Evolutionary conservation across 257 asterid genomes (phyloP).

Genomic region (Striga asiatica): DNA sequence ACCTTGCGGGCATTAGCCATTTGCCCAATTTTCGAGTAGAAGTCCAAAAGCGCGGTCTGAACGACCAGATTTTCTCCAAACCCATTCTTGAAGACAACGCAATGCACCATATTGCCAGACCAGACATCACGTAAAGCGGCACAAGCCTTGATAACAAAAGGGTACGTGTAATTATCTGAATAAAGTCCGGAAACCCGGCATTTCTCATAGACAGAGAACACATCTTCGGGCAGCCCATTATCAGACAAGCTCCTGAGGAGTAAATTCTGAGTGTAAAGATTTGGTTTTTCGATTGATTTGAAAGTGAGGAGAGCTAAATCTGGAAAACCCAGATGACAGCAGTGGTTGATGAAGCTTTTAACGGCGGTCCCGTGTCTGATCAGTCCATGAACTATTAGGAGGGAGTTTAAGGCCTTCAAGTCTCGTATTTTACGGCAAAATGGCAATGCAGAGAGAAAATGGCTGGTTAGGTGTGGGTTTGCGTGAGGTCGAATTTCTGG

Average conservation of each 20-base stretch:
- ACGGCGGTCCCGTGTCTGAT: slow-evolving; percentile 15
- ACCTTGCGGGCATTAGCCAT: slow-evolving; percentile 31
- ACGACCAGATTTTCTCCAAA: slow-evolving; percentile 38
- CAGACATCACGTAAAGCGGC: slow-evolving; percentile 25
- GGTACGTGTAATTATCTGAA: slow-evolving; percentile 51
- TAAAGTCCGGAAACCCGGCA: slow-evolving; percentile 33
- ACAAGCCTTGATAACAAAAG: slow-evolving; percentile 57
- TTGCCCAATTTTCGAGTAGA: slow-evolving; percentile 35
- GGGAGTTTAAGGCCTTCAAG: slow-evolving; percentile 34
- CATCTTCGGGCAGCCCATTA: slow-evolving; percentile 31
- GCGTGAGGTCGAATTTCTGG: slow-evolving; percentile 10
- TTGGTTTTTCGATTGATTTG: slow-evolving; percentile 17
- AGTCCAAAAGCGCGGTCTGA: slow-evolving; percentile 38
- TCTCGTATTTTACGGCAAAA: slow-evolving; percentile 32
- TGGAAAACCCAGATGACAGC: slow-evolving; percentile 37
- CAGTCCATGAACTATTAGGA: slow-evolving; percentile 30
- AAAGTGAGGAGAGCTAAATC: slow-evolving; percentile 35
- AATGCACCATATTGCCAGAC: slow-evolving; percentile 31
- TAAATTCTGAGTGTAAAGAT: slow-evolving; percentile 32
- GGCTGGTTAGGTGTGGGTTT: not conserved
- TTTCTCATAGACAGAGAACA: slow-evolving; percentile 19
- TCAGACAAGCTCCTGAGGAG: slow-evolving; percentile 33
- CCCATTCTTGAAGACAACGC: slow-evolving; percentile 33
- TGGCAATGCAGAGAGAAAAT: slow-evolving; percentile 23
- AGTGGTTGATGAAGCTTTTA: slow-evolving; percentile 26